Conservation (phyloP, 208 protist species). For the Acanthamoeba sp. region DNA sequence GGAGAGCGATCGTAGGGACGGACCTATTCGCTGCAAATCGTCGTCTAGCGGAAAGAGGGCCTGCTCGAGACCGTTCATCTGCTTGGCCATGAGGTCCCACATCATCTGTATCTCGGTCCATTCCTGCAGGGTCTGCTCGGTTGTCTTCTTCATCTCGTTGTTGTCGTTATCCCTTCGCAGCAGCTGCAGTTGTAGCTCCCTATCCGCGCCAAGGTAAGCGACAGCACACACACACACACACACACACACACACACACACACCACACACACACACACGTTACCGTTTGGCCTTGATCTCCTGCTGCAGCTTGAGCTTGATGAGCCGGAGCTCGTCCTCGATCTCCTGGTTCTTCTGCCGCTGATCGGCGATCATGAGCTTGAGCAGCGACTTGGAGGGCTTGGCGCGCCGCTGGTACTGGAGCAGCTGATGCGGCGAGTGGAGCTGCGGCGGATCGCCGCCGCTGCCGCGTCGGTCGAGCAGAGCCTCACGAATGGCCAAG, state of each 20-base stretch:
- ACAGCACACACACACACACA: too few species aligned
- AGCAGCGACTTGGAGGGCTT: conserved; percentile 48
- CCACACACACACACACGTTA: neutral
- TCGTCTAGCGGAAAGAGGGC: conserved; percentile 22
- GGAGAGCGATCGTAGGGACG: neutral
- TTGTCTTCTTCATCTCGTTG: conserved; percentile 53
- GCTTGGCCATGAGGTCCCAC: conserved; percentile 57
- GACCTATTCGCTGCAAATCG: neutral
- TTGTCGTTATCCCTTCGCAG: conserved; percentile 61
- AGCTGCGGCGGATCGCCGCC: neutral
- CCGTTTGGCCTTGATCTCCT: conserved; percentile 44
- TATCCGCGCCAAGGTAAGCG: neutral
- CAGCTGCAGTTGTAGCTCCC: conserved; percentile 59
- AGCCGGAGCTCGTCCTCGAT: conserved; percentile 68
- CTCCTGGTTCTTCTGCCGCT: conserved; percentile 71
- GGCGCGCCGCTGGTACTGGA: neutral
- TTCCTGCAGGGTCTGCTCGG: conserved; percentile 59
- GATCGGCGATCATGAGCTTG: conserved; percentile 25
- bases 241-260: too few species aligned
- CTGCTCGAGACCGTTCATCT: conserved; percentile 45
- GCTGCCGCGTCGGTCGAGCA: neutral
- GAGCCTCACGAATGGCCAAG: neutral
- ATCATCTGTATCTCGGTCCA: conserved; percentile 47
- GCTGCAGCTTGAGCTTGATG: conserved; percentile 66
- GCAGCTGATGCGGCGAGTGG: neutral